Base-by-base conservation (phyloP, 257 asterid species). In the Oldenlandia corymbosa region DNA sequence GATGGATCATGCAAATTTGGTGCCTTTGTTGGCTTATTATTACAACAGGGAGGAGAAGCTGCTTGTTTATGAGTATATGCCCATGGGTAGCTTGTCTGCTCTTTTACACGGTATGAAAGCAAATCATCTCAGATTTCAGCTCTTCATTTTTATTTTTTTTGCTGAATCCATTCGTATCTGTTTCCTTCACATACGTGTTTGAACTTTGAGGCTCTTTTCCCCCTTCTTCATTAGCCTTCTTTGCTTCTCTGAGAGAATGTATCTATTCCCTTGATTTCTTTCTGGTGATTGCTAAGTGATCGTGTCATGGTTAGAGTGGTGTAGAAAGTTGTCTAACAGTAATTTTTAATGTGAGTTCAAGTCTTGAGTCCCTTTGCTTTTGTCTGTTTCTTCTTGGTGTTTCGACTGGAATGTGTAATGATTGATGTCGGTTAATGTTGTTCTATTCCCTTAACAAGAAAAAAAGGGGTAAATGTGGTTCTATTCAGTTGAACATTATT, bases 51-150 rank as follows among this genome's bases (percentile, higher is more conserved):
- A 85, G 18, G 99, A 92, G 76, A 87, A 84, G 78, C 81, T 93
- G 68, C 95, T 93, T 51, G 97, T 93, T 17, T 93, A 78, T 65
- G 96, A 93, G 54, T 93, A 87, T 64, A 39, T 93, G 82, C 86
- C 95, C 1, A 77, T 83, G 85, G 97, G 99, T 8, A 93, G 99
- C 85, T 80, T 93, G 52, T 89, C 99, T 78, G 91, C 99, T 27
- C 75, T 93, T 31, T 83, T 93, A 81, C 96, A 93, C 65, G 99
- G 99, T 93, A 68, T 67, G 79, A 26, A 43, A 27, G 2, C 1
- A 43, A 4, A 34, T 14, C 13, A 5, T 5, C 41, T 54, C 10
- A n/a, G 62, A 41, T 37, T 26, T 62, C n/a, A n/a, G 30, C 24
- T 34, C 1, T 42, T 51, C 21, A n/a, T 21, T 34, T 27, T 1